Base-by-base conservation (phyloP, 2,329 filamentous ascomycete species). In the Epichloe gansuensis region DNA sequence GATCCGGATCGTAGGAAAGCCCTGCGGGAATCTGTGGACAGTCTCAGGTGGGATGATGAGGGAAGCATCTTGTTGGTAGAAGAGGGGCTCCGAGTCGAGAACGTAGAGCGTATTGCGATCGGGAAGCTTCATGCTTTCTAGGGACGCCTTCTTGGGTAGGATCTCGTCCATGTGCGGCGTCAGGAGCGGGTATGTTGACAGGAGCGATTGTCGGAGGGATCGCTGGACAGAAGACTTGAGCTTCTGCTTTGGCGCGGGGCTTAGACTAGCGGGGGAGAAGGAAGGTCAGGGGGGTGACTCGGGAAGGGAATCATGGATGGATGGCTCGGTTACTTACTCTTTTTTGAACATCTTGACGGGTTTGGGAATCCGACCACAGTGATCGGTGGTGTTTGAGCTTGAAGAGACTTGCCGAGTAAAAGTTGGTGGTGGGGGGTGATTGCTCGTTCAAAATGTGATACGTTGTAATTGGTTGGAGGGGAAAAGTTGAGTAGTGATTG, bases 191-290 rank as follows among this genome's bases (percentile, higher is more conserved):
- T 94, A 96, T 50, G 86, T 86, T 54, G 88, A 77, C 57, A 93
- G 74, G 59, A 97, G 80, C 63, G 87, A 87, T 63, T 84, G 77
- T 60, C 93, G 87, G 61, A 98, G 84, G 57, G 75, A 80, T 64
- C 93, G 87, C 74, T 96, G 90, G 52, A 89, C 88, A 25, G 89
- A 95, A 58, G 91, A 96, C 74, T 97, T 98, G 70, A 97, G 88
- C 76, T 97, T 97, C 61, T 89, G 89, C 73, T 93, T 95, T 52
- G 87, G 84, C 59, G 85, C 27, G 27, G 27, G 27, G 27, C 27
- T 31, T 4, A 31, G 27, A 11, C 27, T 31, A 9, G 27, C 27
- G 8, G 8, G 8, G 8, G 8, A 9, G 8, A 9, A 31, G 8
- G 27, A 9, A 2, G 3, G 27, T 31, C 2, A 81, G 27, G 84